phyloP scores from a whole-genome alignment of 352 stramenopile genomes.

The Pythium plurisporium region DNA sequence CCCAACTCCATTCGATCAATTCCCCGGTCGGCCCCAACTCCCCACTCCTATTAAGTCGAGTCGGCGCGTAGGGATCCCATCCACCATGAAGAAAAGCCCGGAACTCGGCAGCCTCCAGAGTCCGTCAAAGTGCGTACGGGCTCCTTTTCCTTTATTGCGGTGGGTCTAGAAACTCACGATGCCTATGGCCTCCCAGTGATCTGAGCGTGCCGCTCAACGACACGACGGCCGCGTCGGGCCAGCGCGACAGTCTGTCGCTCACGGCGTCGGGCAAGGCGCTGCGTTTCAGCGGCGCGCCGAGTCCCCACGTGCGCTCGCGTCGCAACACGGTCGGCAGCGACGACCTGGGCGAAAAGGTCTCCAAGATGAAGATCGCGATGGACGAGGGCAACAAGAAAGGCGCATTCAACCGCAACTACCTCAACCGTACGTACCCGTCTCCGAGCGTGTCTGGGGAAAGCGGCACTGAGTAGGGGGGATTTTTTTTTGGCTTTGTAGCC shows the following conservation, averaged over 20 bases:
- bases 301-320: slow-evolving; percentile 32
- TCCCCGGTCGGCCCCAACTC: not conserved
- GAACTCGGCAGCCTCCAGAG: slow-evolving; percentile 9
- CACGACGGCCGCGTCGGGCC: not conserved
- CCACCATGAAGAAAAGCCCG: slow-evolving; percentile 6
- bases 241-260: slow-evolving; percentile 11
- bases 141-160: not conserved
- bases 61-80: not conserved
- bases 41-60: not conserved
- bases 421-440: slow-evolving; percentile 28
- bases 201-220: slow-evolving; percentile 31
- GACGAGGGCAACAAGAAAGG: slow-evolving; percentile 51
- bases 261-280: not conserved
- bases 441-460: too few relatives aligned
- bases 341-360: slow-evolving; percentile 53
- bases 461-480: too few relatives aligned
- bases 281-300: slow-evolving; percentile 15
- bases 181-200: slow-evolving; percentile 16
- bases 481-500: not conserved
- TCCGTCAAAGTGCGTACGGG: slow-evolving; percentile 4
- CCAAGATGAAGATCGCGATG: slow-evolving; percentile 66
- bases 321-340: slow-evolving; percentile 51
- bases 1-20: slow-evolving; percentile 11
- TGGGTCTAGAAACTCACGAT: not conserved
- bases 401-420: slow-evolving; percentile 39